Evolutionary conservation across 306 rosid genomes (phyloP), one percentile per base, ranked within the genome.

Genomic region (Datisca glomerata): DNA sequence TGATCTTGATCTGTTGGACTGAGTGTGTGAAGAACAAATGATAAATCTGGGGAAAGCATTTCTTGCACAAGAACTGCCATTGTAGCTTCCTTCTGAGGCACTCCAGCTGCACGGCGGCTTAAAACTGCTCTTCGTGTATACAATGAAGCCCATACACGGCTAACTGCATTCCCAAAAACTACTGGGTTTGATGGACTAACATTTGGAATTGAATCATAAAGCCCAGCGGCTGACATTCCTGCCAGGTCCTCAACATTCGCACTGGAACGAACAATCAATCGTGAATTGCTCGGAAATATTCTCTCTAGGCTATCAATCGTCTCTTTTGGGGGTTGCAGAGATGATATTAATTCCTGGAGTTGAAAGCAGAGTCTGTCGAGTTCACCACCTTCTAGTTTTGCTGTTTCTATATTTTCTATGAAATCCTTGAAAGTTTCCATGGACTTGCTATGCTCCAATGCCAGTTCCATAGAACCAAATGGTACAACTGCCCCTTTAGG

Each of bases 221-320:
- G 93, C 64, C 96, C 92, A 25, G 98, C 98, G 20, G 98, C 98
- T 21, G 98, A 89, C 78, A 89, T 81, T 64, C 94, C 94, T 24
- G 96, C 93, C 63, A 89, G 77, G 57, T 89, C 98, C 73, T 89
- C 98, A 9, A 89, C 86, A 22, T 89, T 84, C 27, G 98, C 98
- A 45, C 98, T 80, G 50, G 94, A 89, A 39, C 96, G 96, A 44
- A 78, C 96, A 63, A 89, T 80, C 60, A 89, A 68, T 18, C 79
- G 54, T 22, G 75, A 70, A 52, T 74, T 69, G 60, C 66, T 65
- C 7, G 86, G 71, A 63, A 84, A 84, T 61, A 75, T 66, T 60
- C 37, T 68, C 28, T 67, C 86, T 19, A 84, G 57, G 63, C 73
- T 60, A 48, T 84, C 80, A 49, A 75, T 75, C 29, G 70, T 45